phyloP scores from a whole-genome alignment of 2,329 filamentous ascomycete genomes.

The Alternaria triticina region DNA sequence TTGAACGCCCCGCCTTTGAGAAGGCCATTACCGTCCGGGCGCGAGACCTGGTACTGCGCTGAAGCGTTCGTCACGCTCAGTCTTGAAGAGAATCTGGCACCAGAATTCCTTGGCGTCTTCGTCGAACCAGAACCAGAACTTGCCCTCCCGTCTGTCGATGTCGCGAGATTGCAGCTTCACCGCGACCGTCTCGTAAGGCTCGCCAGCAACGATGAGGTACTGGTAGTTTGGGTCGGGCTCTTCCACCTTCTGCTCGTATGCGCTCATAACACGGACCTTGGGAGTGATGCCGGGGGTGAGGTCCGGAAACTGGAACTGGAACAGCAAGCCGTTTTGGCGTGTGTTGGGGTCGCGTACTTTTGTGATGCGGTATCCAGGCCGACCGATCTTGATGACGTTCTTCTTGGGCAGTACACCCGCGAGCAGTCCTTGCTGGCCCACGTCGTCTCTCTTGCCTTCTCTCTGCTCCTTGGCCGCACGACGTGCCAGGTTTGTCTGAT shows the following conservation, averaged over 20 bases:
- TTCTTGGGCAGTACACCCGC: constrained; percentile 70
- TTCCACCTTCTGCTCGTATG: constrained; percentile 94
- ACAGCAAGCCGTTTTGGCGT: constrained; percentile 87
- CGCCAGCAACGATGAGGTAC: constrained; percentile 92
- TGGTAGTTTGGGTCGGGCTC: constrained; percentile 91
- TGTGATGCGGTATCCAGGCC: constrained; percentile 96
- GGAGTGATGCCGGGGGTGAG: constrained; percentile 77
- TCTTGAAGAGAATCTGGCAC: constrained; percentile 98
- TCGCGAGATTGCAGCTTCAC: constrained; percentile 96
- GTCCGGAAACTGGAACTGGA: constrained; percentile 95
- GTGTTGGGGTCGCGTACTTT: constrained; percentile 91
- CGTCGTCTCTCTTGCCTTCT: constrained; percentile 76
- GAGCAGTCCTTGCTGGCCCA: constrained; percentile 77
- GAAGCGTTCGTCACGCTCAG: constrained; percentile 92
- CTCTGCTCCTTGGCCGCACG: constrained; percentile 95
- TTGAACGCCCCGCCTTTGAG: neutral
- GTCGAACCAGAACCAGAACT: constrained; percentile 95
- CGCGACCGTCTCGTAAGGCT: constrained; percentile 96
- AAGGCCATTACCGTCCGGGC: constrained; percentile 45
- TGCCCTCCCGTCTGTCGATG: constrained; percentile 85
- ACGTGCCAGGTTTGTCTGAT: constrained; percentile 96
- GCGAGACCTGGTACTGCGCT: constrained; percentile 70
- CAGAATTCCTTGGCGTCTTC: constrained; percentile 96
- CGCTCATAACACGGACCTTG: constrained; percentile 95
- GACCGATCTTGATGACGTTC: constrained; percentile 92